A percentile compares a stretch with the other conserved stretches of the same genome.
Evolutionary conservation across 768 basidiomycete species (phyloP).

Genomic region (Lactifluus echinatus): DNA sequence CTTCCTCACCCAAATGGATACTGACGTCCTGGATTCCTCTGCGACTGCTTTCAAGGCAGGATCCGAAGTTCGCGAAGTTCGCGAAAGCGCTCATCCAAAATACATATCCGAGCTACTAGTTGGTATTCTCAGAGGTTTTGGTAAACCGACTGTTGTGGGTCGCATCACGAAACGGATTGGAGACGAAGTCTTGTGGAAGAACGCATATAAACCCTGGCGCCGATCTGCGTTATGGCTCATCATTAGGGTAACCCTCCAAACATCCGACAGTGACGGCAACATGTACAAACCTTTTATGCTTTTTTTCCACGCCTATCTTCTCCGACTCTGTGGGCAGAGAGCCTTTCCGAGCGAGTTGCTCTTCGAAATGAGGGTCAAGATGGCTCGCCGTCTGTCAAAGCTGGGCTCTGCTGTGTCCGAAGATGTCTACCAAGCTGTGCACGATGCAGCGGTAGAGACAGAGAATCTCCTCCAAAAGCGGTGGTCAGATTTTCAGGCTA

Average conservation of each 20-base stretch:
- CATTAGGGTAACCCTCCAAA: background rate
- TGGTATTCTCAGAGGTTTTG: conserved; percentile 28
- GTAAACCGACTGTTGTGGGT: background rate
- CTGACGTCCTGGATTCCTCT: too few species aligned
- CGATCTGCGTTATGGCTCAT: background rate
- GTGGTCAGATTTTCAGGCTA: background rate
- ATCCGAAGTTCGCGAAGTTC: too few species aligned
- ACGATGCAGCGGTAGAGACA: background rate
- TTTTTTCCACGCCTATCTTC: background rate
- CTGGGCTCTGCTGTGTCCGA: background rate
- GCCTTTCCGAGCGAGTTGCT: background rate
- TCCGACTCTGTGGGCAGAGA: background rate
- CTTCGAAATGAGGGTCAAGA: background rate
- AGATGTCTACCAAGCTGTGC: background rate
- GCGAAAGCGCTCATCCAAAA: too few species aligned
- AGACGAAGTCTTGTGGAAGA: background rate
- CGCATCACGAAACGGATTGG: background rate
- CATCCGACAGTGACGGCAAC: background rate
- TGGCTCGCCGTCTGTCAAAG: background rate
- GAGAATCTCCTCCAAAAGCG: background rate
- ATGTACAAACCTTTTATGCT: conserved; percentile 1
- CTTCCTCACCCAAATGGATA: too few species aligned
- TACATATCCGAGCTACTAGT: too few species aligned
- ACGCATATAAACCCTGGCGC: background rate
- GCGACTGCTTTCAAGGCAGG: conserved; percentile 28